Percentiles rank a stretch among this genome's conserved stretches.
Conservation (phyloP, 108 stramenopile species). For the Fragilaria radians region DNA sequence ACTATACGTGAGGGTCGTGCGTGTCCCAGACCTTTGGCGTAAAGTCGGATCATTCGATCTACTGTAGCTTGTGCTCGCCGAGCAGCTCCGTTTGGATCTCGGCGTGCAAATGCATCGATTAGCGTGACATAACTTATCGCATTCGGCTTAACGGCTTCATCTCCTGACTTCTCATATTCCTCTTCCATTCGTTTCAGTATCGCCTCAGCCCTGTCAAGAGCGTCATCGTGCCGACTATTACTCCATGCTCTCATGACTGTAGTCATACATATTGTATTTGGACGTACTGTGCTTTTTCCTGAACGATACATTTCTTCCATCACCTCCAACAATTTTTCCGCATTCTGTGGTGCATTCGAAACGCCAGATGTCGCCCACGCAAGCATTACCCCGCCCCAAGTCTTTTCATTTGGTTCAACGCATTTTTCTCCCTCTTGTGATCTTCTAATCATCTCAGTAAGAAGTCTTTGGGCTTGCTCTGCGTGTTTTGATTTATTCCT, state of each 20-base stretch:
- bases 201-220: slow-evolving; percentile 41
- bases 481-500: slow-evolving; percentile 8
- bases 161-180: slow-evolving; percentile 17
- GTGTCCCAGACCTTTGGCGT: slow-evolving; percentile 39
- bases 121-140: slow-evolving; percentile 34
- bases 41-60: slow-evolving; percentile 67
- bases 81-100: slow-evolving; percentile 25
- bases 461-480: slow-evolving; percentile 17
- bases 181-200: slow-evolving; percentile 41
- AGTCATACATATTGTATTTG: slow-evolving; percentile 37
- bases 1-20: slow-evolving; percentile 54
- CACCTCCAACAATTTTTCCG: slow-evolving; percentile 46
- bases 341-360: slow-evolving; percentile 40
- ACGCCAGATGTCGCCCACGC: slow-evolving; percentile 51
- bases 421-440: slow-evolving; percentile 22
- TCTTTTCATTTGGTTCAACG: slow-evolving; percentile 25
- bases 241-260: slow-evolving; percentile 51
- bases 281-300: slow-evolving; percentile 20
- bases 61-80: slow-evolving; percentile 53
- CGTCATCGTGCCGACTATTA: slow-evolving; percentile 29
- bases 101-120: slow-evolving; percentile 32
- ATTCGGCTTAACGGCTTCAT: slow-evolving; percentile 32
- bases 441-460: slow-evolving; percentile 30
- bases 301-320: slow-evolving; percentile 37
- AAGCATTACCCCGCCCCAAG: slow-evolving; percentile 50